phyloP scores from a whole-genome alignment of 2,329 filamentous ascomycete genomes.

The Colletotrichum sp. region DNA sequence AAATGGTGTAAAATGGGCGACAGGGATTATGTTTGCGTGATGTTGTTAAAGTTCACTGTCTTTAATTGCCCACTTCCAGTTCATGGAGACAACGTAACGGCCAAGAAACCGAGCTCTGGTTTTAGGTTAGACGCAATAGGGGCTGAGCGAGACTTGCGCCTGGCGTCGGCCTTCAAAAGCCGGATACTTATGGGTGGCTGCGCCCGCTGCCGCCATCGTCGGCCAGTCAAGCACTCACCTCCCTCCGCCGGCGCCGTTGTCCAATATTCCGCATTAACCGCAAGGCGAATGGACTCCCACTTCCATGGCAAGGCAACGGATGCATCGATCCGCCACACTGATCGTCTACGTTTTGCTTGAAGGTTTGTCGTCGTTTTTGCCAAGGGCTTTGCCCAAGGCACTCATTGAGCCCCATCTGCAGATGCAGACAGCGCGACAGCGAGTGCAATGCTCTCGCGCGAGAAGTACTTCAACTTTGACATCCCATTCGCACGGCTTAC shows the following conservation, averaged over 20 bases:
- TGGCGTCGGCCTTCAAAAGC: background rate
- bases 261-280: conserved; percentile 40
- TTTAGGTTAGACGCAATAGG: background rate
- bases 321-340: background rate
- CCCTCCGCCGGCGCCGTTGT: background rate
- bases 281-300: background rate
- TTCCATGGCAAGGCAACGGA: background rate
- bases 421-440: background rate
- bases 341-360: background rate
- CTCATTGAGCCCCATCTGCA: background rate
- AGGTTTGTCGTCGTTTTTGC: background rate
- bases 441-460: background rate
- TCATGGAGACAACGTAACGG: background rate
- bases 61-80: background rate
- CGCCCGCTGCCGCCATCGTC: background rate
- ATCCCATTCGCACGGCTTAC: background rate
- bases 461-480: background rate
- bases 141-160: background rate
- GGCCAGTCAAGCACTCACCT: background rate
- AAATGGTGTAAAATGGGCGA: background rate
- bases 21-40: background rate
- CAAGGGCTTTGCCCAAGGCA: background rate
- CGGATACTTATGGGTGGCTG: background rate
- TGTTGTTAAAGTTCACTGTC: background rate
- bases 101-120: background rate